Conservation (phyloP, 2,329 filamentous ascomycete genomes). For the Botrytis porri region DNA sequence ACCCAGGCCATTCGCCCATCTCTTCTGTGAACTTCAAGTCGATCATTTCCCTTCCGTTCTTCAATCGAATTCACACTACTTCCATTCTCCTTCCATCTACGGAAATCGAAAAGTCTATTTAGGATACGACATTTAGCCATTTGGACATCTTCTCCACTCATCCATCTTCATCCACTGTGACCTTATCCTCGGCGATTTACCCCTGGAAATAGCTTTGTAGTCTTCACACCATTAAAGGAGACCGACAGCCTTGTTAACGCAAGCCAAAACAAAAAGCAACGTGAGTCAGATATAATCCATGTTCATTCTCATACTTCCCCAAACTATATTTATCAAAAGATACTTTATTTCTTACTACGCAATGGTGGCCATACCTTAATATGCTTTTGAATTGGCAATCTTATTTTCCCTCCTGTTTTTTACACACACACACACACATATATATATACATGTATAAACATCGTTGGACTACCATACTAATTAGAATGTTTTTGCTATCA, state of each 20-base stretch:
- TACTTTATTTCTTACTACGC: conserved; percentile 8
- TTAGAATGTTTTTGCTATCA: conserved; percentile 15
- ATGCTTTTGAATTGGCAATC: conserved; percentile 13
- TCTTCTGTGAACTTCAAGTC: neutral
- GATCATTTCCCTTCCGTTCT: conserved; percentile 15
- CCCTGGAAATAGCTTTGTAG: conserved; percentile 17
- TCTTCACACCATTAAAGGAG: conserved; percentile 19
- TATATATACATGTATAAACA: neutral
- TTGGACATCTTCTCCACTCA: neutral
- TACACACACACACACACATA: neutral
- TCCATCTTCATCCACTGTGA: neutral
- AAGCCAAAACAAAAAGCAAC: conserved; percentile 24
- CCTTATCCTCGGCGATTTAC: conserved; percentile 12
- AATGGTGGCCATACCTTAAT: neutral
- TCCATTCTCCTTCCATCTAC: neutral
- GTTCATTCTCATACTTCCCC: neutral
- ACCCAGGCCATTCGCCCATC: conserved; percentile 2
- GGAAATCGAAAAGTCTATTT: conserved; percentile 12
- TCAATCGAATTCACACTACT: neutral
- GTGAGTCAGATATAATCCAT: conserved; percentile 29
- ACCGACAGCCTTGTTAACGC: conserved; percentile 18
- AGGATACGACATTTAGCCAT: conserved; percentile 6
- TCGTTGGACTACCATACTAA: neutral
- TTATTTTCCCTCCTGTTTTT: neutral
- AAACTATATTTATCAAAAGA: conserved; percentile 15